Conservation (phyloP, 129 eudicot species). For the Helichrysum umbraculigerum region DNA sequence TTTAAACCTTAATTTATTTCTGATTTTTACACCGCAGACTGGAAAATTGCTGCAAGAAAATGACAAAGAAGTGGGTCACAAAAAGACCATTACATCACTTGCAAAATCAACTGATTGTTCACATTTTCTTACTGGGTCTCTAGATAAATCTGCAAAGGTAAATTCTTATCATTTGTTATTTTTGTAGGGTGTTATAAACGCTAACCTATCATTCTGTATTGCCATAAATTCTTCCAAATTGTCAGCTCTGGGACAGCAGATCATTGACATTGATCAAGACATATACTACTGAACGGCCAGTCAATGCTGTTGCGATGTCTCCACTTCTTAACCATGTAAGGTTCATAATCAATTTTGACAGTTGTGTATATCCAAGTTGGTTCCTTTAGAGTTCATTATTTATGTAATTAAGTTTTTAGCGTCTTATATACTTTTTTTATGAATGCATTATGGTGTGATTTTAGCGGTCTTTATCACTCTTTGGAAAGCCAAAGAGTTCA, state of each 20-base stretch:
- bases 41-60: slow-evolving; percentile 70
- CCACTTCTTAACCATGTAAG: slow-evolving; percentile 93
- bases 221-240: neutral
- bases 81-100: slow-evolving; percentile 74
- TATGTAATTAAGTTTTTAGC: neutral
- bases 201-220: slow-evolving; percentile 2
- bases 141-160: slow-evolving; percentile 92
- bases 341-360: neutral
- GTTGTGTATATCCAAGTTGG: neutral
- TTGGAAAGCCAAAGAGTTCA: neutral
- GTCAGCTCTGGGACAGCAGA: slow-evolving; percentile 88
- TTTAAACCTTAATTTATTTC: neutral
- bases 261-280: slow-evolving; percentile 81
- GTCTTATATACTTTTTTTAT: neutral
- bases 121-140: slow-evolving; percentile 76
- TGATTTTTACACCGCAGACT: slow-evolving; percentile 45
- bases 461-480: neutral
- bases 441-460: neutral
- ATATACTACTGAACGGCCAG: slow-evolving; percentile 79
- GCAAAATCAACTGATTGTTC: slow-evolving; percentile 68
- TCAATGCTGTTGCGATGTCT: slow-evolving; percentile 91
- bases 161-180: slow-evolving; percentile 6
- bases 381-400: neutral
- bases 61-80: slow-evolving; percentile 72
- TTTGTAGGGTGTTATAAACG: neutral